These are phyloP conservation scores for Madurella fahalii DNA, from an alignment of 2,329 filamentous ascomycete species.

Conservation along the genomic window DNA sequence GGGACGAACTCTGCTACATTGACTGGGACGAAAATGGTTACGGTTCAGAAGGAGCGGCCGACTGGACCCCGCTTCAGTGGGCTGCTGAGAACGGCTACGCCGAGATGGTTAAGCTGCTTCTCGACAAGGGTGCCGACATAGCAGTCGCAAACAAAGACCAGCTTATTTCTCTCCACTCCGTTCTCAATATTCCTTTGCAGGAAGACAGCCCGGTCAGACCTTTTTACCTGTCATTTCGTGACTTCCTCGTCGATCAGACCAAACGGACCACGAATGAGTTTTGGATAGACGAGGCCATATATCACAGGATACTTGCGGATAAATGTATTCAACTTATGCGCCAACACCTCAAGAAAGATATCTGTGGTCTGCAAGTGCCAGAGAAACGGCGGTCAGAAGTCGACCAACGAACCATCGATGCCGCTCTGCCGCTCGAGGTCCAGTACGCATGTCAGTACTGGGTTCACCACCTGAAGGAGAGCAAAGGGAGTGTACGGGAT, in stretches of 20 bases:
- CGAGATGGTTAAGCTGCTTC: too few relatives aligned
- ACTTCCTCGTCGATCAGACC: slow-evolving; percentile 33
- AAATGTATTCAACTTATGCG: slow-evolving; percentile 35
- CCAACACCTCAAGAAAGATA: slow-evolving; percentile 31
- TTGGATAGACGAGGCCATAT: slow-evolving; percentile 33
- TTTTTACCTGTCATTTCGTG: slow-evolving; percentile 36
- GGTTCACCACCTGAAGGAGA: slow-evolving; percentile 7
- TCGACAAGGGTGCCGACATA: too few relatives aligned
- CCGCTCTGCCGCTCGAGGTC: slow-evolving; percentile 28
- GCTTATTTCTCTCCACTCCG: slow-evolving; percentile 32
- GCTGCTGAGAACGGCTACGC: too few relatives aligned
- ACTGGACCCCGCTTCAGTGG: too few relatives aligned
- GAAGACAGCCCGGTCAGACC: slow-evolving; percentile 26
- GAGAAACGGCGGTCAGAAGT: slow-evolving; percentile 25
- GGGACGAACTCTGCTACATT: too few relatives aligned
- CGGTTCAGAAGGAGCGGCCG: too few relatives aligned
- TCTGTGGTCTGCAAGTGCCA: slow-evolving; percentile 31
- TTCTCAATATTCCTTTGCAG: slow-evolving; percentile 30
- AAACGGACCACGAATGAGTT: slow-evolving; percentile 29
- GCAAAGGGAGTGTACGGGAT: neutral
- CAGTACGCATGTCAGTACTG: slow-evolving; percentile 35
- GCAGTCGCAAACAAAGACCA: neutral
- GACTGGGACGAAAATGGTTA: too few relatives aligned
- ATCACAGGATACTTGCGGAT: slow-evolving; percentile 31
- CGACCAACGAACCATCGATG: slow-evolving; percentile 22